Percentiles rank a stretch among this genome's conserved stretches.
Evolutionary conservation across 495 filamentous ascomycete species (phyloP).

Genomic region (Talaromyces trachyspermus): DNA sequence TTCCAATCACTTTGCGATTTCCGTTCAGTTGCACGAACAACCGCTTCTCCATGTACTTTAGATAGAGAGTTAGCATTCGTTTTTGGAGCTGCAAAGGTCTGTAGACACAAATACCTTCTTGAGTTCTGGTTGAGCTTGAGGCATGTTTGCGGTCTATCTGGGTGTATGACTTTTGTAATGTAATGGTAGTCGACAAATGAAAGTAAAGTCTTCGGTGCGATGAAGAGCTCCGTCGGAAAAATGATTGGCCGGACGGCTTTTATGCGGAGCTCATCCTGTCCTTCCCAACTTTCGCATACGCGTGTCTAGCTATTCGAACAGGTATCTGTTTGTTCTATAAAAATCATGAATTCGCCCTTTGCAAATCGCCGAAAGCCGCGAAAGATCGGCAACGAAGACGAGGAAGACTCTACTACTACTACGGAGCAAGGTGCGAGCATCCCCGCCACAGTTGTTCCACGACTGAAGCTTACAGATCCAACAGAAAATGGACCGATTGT

Average conservation of each 20-base stretch:
- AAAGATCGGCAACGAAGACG: conserved; percentile 63
- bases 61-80: conserved; percentile 13
- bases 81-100: no score
- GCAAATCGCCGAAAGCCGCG: conserved; percentile 63
- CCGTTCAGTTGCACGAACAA: conserved; percentile 97
- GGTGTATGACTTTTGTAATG: background rate
- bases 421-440: conserved; percentile 1
- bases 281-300: no score
- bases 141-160: conserved; percentile 56
- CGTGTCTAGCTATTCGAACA: no score
- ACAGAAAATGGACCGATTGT: conserved; percentile 30
- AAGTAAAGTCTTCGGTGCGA: background rate
- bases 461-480: background rate
- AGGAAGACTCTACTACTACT: conserved; percentile 41
- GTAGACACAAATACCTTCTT: no score
- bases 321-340: no score
- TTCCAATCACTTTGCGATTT: conserved; percentile 91
- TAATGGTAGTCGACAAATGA: background rate
- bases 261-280: conserved; percentile 7
- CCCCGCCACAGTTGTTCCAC: background rate
- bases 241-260: conserved; percentile 3
- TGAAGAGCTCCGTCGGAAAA: conserved; percentile 8
- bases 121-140: conserved; percentile 96
- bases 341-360: conserved; percentile 57
- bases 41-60: conserved; percentile 97